Evolutionary conservation across 306 rosid genomes (phyloP), one percentile per base, ranked within the genome.

Genomic region (Spatholobus suberectus): DNA sequence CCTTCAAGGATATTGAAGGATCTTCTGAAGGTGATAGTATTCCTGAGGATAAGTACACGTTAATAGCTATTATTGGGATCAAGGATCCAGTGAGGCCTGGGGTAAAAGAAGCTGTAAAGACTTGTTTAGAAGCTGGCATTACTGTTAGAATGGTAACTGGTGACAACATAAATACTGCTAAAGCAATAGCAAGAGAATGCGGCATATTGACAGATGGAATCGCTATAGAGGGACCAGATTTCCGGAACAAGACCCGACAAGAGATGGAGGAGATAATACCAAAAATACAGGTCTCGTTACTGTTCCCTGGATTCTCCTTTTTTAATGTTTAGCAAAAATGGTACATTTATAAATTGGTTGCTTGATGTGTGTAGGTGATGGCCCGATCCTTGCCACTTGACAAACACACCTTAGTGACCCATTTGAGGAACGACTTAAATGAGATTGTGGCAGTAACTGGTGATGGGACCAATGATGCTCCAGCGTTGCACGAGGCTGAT

Each of bases 401-500:
- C 86, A 93, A 96, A 81, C 97, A 96, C 88, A 90, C 88, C n/a
- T 80, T 96, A 52, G 99, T 96, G 40, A 86, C 81, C 12, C 88
- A 83, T 73, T 86, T 96, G 75, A 90, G 94, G 87, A 78, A 85
- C 18, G 90, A 79, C 83, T 83, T 85, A 27, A 57, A 85, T 41
- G 96, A 93, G 86, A 98, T 96, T 77, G 98, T 96, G 79, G 99
- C 98, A 37, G 98, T 93, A 62, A 96, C 98, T 6, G 97, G 98
- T 62, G 99, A 93, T 79, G 97, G 99, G 35, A 93, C 99, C 57
- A 96, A 96, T 54, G 99, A 96, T 76, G 98, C 99, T 70, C 98
- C 97, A 8, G 97, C 96, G 7, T 85, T 96, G 89, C 97, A 89
- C 32, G 98, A 96, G 88, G 94, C 98, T 12, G 98, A 96, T 80